Base-by-base conservation (phyloP, 2,329 filamentous ascomycete genomes). In the Aspergillus pseudoviridinutans region DNA sequence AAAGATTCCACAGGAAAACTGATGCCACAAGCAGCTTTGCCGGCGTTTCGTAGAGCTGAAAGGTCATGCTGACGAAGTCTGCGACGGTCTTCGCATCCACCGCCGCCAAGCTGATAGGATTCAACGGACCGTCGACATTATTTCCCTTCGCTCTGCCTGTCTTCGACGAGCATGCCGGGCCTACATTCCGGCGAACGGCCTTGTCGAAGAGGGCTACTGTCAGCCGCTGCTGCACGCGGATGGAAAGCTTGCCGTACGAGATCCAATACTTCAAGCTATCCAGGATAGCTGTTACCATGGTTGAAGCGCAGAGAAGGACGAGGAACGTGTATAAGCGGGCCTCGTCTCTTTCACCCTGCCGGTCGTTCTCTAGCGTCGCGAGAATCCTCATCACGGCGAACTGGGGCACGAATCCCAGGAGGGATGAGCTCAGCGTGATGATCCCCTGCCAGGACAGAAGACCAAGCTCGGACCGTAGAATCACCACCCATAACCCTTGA, bases 181-280 rank as follows among this genome's bases (percentile, higher is more conserved):
- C 27, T 6, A 8, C 27, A 28, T 28, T 28, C 27, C 27, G 27
- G 27, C 27, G 27, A 8, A 28, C 27, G 27, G 88, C 83, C 71
- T 92, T 92, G 60, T 86, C 82, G 64, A 91, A 92, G 28, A 92
- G 82, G 8, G 90, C 79, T 1, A 87, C 81, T 3, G 87, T 84
- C 3, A 92, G 74, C 66, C 91, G 86, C 44, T 84, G 80, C 53
- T 87, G 83, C 17, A 91, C 75, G 0, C 87, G 86, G 32, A 90
- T 79, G 35, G 80, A 79, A 17, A 92, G 69, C 52, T 84, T 79
- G 2, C 81, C 78, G 72, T 81, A 86, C 0, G 82, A 82, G 55
- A 87, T 75, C n/a, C 55, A 67, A 22, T 64, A 66, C 51, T 58
- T 61, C 3, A 53, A 61, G 10, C 49, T 56, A 82, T 73, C 87